Conservation (phyloP, 2,329 filamentous ascomycete species). For the Aspergillus puulaauensis region DNA sequence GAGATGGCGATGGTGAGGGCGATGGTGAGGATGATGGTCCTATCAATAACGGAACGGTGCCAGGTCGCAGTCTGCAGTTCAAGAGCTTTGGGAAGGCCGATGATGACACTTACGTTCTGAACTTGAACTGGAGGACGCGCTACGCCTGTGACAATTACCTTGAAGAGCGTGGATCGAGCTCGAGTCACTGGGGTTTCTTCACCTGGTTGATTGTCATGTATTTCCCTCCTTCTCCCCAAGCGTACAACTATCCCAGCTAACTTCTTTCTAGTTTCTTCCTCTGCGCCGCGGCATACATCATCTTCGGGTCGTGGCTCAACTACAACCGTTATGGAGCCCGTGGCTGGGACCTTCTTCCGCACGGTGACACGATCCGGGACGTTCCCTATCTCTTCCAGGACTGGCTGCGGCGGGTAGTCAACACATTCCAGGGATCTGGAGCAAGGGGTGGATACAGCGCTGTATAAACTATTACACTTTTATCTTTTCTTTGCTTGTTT, state of each 20-base stretch:
- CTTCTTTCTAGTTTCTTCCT: constrained; percentile 70
- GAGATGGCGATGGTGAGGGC: constrained; percentile 1
- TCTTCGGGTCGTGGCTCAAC: constrained; percentile 98
- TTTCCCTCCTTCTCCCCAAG: constrained; percentile 19
- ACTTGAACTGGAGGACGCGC: constrained; percentile 82
- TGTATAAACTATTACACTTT: constrained; percentile 54
- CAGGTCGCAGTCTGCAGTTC: constrained; percentile 67
- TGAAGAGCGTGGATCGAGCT: constrained; percentile 44
- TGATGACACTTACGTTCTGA: constrained; percentile 62
- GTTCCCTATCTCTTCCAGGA: constrained; percentile 90
- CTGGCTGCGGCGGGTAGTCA: constrained; percentile 75
- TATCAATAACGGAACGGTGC: constrained; percentile 22
- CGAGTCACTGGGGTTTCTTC: constrained; percentile 84
- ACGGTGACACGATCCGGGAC: constrained; percentile 88
- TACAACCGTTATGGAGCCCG: constrained; percentile 95
- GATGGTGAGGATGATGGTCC: constrained; percentile 19
- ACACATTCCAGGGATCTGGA: constrained; percentile 79
- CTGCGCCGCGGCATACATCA: constrained; percentile 81
- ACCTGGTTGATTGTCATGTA: constrained; percentile 96
- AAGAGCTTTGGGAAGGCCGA: constrained; percentile 67
- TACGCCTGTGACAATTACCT: constrained; percentile 71
- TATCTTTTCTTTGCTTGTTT: neutral
- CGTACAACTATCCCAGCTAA: neutral
- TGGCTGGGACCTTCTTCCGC: constrained; percentile 91
- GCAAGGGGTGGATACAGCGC: constrained; percentile 91